Percentiles rank a stretch among this genome's conserved stretches.
phyloP scores from a whole-genome alignment of 768 basidiomycete species.

The Porphyrellus cyaneotinctus region DNA sequence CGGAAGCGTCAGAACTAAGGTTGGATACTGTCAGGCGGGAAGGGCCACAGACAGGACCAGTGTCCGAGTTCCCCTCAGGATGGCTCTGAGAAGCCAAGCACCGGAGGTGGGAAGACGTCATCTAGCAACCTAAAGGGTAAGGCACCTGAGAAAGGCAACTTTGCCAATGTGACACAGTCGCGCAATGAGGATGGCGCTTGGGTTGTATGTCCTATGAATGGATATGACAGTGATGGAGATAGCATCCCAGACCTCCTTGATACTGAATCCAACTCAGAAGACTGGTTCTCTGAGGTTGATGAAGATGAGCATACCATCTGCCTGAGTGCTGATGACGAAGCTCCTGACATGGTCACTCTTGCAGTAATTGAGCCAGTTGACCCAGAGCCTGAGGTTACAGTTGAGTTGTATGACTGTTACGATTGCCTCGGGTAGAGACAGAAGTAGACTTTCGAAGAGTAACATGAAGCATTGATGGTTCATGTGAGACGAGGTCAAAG shows the following conservation, averaged over 20 bases:
- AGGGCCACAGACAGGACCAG: too few relatives aligned
- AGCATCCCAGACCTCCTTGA: background rate
- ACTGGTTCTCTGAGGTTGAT: background rate
- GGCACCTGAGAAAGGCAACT: too few relatives aligned
- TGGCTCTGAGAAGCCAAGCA: too few relatives aligned
- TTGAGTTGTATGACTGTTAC: background rate
- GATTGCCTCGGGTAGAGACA: too few relatives aligned
- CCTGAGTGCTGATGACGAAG: background rate
- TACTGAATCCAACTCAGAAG: background rate
- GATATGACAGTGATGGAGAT: background rate
- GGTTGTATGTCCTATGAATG: background rate
- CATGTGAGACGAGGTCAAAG: too few relatives aligned
- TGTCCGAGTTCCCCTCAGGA: too few relatives aligned
- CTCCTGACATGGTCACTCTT: background rate
- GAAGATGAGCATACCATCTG: background rate
- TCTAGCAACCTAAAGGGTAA: too few relatives aligned
- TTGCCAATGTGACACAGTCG: background rate
- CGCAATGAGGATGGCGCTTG: background rate
- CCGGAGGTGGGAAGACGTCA: too few relatives aligned
- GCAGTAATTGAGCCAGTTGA: background rate
- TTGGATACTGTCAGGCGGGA: too few relatives aligned
- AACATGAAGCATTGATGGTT: too few relatives aligned
- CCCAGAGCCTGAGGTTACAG: background rate
- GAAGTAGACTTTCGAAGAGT: too few relatives aligned
- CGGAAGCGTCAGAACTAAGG: too few relatives aligned